Conservation (phyloP, 805 yeast species). For the Candida xyloterini region DNA sequence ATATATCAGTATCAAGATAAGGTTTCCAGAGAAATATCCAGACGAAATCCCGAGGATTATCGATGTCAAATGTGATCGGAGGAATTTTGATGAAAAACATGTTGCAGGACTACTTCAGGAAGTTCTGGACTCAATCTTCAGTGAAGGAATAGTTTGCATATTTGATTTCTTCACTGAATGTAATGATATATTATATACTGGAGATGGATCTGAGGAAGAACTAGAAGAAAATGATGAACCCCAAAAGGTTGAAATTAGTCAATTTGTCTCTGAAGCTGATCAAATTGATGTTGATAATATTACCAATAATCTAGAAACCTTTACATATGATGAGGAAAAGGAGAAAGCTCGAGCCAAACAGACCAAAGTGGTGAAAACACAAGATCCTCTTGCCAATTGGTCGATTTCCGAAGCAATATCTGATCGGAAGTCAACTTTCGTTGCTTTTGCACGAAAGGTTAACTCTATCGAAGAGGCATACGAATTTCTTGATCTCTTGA, state of each 20-base stretch:
- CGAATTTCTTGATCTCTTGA: slow-evolving; percentile 47
- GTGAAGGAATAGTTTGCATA: slow-evolving; percentile 66
- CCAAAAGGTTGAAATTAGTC: slow-evolving; percentile 8
- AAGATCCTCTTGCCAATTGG: slow-evolving; percentile 72
- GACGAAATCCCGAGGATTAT: slow-evolving; percentile 56
- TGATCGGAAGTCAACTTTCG: slow-evolving; percentile 83
- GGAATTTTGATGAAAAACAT: slow-evolving; percentile 43
- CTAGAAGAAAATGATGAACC: slow-evolving; percentile 24
- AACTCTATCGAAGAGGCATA: slow-evolving; percentile 66
- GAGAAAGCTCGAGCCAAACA: slow-evolving; percentile 26
- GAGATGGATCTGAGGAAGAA: slow-evolving; percentile 28
- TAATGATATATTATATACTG: slow-evolving; percentile 47
- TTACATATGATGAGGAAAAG: slow-evolving; percentile 27
- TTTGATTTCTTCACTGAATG: slow-evolving; percentile 75
- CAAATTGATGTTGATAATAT: slow-evolving; percentile 1
- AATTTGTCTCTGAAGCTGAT: neutral
- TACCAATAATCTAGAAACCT: slow-evolving; percentile 5
- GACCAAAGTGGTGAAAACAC: slow-evolving; percentile 2
- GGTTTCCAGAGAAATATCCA: slow-evolving; percentile 75
- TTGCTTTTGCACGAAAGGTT: slow-evolving; percentile 69
- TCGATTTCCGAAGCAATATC: slow-evolving; percentile 66
- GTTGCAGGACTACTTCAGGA: slow-evolving; percentile 46
- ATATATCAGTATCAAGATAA: slow-evolving; percentile 56
- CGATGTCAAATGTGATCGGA: slow-evolving; percentile 41
- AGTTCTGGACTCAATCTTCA: slow-evolving; percentile 51